phyloP scores from a whole-genome alignment of 2,329 filamentous ascomycete genomes.

The Aureobasidium sp. region DNA sequence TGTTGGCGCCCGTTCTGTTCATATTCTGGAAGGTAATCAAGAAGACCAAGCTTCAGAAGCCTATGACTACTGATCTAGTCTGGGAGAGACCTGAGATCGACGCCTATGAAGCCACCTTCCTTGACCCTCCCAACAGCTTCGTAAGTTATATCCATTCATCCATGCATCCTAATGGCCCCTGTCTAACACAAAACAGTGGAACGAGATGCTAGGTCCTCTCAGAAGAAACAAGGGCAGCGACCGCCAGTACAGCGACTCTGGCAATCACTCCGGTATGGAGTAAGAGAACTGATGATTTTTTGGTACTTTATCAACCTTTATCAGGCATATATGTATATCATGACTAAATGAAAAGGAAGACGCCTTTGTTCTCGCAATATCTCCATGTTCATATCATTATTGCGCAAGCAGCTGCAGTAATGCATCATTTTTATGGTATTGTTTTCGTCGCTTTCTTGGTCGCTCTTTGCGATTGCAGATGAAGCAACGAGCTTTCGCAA shows the following conservation, averaged over 20 bases:
- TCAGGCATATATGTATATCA: not conserved
- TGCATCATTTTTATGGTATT: too few species aligned
- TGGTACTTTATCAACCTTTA: not conserved
- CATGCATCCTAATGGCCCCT: not conserved
- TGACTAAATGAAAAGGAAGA: not conserved
- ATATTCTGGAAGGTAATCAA: constrained; percentile 56
- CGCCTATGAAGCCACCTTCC: constrained; percentile 45
- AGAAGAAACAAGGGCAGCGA: constrained; percentile 1
- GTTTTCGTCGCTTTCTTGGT: too few species aligned
- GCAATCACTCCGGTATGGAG: constrained; percentile 1
- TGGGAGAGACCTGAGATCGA: constrained; percentile 54
- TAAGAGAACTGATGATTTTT: not conserved
- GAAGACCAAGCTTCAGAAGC: constrained; percentile 45
- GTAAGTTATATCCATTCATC: not conserved
- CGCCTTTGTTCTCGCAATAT: not conserved
- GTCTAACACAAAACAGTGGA: constrained; percentile 30
- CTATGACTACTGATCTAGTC: constrained; percentile 49
- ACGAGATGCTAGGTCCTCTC: constrained; percentile 32
- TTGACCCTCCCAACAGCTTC: constrained; percentile 42
- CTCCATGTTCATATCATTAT: not conserved
- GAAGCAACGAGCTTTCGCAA: too few species aligned
- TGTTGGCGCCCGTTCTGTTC: constrained; percentile 45
- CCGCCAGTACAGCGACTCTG: not conserved
- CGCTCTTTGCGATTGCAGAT: too few species aligned
- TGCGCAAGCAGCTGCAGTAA: not conserved